Conservation (phyloP, 1,139 yeast genomes). For the Debaryomyces robertsiae region DNA sequence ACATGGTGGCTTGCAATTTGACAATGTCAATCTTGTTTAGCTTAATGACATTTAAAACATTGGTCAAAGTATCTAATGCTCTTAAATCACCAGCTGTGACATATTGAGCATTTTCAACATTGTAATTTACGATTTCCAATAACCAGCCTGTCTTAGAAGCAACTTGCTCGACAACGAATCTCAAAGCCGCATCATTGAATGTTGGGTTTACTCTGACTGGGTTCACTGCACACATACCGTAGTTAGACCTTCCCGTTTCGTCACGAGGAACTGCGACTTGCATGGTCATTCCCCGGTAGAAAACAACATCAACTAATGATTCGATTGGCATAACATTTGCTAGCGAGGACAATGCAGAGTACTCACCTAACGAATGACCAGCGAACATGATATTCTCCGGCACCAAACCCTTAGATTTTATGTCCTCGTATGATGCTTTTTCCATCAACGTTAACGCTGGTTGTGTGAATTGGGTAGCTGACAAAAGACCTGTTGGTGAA, state of each 20-base stretch:
- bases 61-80: conserved; percentile 89
- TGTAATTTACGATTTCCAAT: conserved; percentile 95
- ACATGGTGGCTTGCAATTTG: conserved; percentile 77
- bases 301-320: conserved; percentile 95
- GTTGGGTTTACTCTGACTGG: conserved; percentile 91
- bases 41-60: conserved; percentile 90
- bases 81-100: conserved; percentile 98
- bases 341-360: conserved; percentile 93
- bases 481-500: conserved; percentile 91
- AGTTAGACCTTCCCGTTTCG: conserved; percentile 90
- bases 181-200: conserved; percentile 88
- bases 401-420: conserved; percentile 92
- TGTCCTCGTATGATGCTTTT: conserved; percentile 97
- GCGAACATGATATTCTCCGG: conserved; percentile 95
- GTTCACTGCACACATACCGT: conserved; percentile 98
- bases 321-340: conserved; percentile 99
- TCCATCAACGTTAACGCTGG: conserved; percentile 99
- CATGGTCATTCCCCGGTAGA: conserved; percentile 99
- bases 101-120: conserved; percentile 97
- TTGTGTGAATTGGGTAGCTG: conserved; percentile 98
- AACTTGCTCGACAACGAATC: conserved; percentile 92
- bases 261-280: conserved; percentile 99
- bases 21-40: conserved; percentile 91
- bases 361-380: conserved; percentile 99
- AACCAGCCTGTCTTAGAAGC: conserved; percentile 85